Conservation (phyloP, 2,329 filamentous ascomycete genomes). For the Alternaria consortialis region DNA sequence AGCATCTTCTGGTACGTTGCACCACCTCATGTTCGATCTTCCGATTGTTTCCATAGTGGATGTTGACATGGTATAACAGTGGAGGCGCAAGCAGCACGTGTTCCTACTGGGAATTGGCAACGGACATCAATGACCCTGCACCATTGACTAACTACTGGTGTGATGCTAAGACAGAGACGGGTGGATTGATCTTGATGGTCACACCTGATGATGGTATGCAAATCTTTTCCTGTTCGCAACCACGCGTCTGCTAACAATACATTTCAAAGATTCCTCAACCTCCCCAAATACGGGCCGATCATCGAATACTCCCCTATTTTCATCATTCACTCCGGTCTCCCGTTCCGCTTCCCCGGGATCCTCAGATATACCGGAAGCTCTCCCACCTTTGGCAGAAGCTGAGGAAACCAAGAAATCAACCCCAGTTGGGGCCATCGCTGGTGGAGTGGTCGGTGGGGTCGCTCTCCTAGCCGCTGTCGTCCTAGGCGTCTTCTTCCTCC, state of each 20-base stretch:
- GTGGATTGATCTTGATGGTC: constrained; percentile 16
- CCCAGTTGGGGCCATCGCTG: constrained; percentile 28
- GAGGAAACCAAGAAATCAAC: constrained; percentile 8
- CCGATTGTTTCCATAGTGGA: background rate
- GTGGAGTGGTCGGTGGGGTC: constrained; percentile 31
- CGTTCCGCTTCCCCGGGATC: background rate
- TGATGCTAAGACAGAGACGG: constrained; percentile 14
- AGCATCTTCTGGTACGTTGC: constrained; percentile 16
- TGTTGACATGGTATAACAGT: constrained; percentile 1
- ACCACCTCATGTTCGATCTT: background rate
- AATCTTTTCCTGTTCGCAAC: background rate
- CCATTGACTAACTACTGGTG: constrained; percentile 27
- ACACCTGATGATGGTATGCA: constrained; percentile 14
- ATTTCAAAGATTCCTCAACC: background rate
- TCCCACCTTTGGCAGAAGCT: background rate
- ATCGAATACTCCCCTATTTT: background rate
- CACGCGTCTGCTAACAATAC: background rate
- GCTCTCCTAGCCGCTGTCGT: constrained; percentile 22
- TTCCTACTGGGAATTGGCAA: constrained; percentile 17
- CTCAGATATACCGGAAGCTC: background rate
- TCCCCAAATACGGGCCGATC: background rate
- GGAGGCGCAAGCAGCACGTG: constrained; percentile 17
- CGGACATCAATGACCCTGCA: constrained; percentile 16
- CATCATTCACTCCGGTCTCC: constrained; percentile 3
- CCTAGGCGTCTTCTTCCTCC: constrained; percentile 20